Evolutionary conservation across 768 basidiomycete species (phyloP).

Genomic region (Serendipita sp.): DNA sequence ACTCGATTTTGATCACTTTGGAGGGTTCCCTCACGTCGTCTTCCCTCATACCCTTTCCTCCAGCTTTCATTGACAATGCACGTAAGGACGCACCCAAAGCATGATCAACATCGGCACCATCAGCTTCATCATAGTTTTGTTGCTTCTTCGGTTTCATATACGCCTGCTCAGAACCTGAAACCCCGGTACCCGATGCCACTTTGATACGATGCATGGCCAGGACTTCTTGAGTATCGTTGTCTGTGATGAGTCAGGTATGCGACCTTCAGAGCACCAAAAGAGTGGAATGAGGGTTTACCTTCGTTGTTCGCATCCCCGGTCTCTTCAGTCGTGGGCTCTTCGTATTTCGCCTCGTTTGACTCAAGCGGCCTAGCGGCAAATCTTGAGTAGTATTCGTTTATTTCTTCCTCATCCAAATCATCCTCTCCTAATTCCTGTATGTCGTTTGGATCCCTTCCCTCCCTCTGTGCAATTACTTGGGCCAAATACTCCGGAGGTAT

Average conservation of each 20-base stretch:
- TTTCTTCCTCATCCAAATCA: constrained; percentile 3
- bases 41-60: background rate
- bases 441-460: background rate
- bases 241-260: background rate
- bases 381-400: background rate
- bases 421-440: background rate
- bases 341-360: constrained; percentile 63
- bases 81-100: background rate
- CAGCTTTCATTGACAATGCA: background rate
- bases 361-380: constrained; percentile 12
- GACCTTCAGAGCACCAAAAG: background rate
- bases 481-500: background rate
- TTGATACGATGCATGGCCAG: background rate
- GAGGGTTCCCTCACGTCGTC: background rate
- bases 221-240: background rate
- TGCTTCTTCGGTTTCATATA: background rate
- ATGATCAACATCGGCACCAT: background rate
- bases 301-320: constrained; percentile 15
- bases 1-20: constrained; percentile 44
- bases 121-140: background rate
- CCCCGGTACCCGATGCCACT: background rate
- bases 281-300: background rate
- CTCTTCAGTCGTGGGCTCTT: constrained; percentile 21
- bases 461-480: background rate
- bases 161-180: background rate